A percentile compares a stretch with the other conserved stretches of the same genome.
phyloP scores from a whole-genome alignment of 495 filamentous ascomycete species.

The Daldinia grandis region DNA sequence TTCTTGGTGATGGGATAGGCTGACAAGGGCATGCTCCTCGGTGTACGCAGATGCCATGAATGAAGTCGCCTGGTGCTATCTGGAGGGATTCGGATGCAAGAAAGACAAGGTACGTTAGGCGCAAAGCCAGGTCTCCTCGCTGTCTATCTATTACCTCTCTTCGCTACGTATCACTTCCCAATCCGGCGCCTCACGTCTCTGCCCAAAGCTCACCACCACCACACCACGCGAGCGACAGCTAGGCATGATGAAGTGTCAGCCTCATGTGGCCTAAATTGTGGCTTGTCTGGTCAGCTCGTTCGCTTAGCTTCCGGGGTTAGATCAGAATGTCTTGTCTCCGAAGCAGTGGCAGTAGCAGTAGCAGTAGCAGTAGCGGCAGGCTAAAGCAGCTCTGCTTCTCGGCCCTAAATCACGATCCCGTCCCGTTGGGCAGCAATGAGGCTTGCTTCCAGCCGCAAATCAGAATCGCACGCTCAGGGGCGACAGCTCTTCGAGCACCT shows the following conservation, averaged over 20 bases:
- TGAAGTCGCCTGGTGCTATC: constrained; percentile 94
- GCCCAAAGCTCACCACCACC: constrained; percentile 34
- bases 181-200: constrained; percentile 35
- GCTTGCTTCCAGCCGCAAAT: constrained; percentile 36
- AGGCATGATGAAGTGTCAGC: constrained; percentile 41
- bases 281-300: constrained; percentile 41
- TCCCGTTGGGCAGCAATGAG: constrained; percentile 55
- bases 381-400: constrained; percentile 31
- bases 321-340: constrained; percentile 24
- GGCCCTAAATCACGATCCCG: constrained; percentile 29
- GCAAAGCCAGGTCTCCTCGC: constrained; percentile 27
- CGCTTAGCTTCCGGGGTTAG: constrained; percentile 20
- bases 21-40: constrained; percentile 34
- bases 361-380: constrained; percentile 20
- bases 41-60: constrained; percentile 85
- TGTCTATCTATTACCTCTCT: constrained; percentile 32
- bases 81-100: constrained; percentile 91
- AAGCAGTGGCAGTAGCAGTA: constrained; percentile 15
- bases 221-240: constrained; percentile 26
- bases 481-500: constrained; percentile 9
- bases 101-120: constrained; percentile 90
- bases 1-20: constrained; percentile 28
- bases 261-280: constrained; percentile 44
- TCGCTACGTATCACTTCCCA: constrained; percentile 44
- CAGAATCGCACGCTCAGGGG: constrained; percentile 37